Conservation (phyloP, 2,329 filamentous ascomycete genomes). For the Cladosporium velox region DNA sequence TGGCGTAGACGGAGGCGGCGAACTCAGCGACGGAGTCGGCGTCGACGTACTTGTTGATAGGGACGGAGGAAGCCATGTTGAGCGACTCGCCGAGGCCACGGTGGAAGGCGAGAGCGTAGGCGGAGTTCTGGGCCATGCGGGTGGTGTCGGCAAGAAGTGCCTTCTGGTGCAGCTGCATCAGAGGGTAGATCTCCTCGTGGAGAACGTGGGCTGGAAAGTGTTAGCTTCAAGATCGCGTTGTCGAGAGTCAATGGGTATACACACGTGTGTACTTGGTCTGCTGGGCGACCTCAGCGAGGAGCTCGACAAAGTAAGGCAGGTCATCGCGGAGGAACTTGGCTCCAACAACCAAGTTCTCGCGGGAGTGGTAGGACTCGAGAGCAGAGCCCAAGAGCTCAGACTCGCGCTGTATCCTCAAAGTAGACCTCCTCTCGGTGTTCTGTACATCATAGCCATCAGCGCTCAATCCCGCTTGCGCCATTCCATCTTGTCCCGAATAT, state of each 20-base stretch:
- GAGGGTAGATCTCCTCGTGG: slow-evolving; percentile 78
- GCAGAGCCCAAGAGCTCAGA: slow-evolving; percentile 91
- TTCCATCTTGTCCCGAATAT: slow-evolving; percentile 8
- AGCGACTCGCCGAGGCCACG: slow-evolving; percentile 81
- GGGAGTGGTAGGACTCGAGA: slow-evolving; percentile 83
- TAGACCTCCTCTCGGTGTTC: slow-evolving; percentile 86
- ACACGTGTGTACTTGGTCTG: slow-evolving; percentile 79
- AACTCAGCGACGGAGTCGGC: slow-evolving; percentile 74
- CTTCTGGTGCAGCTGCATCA: slow-evolving; percentile 77
- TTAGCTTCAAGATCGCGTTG: slow-evolving; percentile 15
- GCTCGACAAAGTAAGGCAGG: slow-evolving; percentile 94
- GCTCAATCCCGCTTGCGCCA: not conserved
- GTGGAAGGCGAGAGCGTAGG: slow-evolving; percentile 87
- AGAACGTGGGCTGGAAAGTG: slow-evolving; percentile 74
- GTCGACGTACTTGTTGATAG: slow-evolving; percentile 77
- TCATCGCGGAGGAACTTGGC: slow-evolving; percentile 95
- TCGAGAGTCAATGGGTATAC: slow-evolving; percentile 28
- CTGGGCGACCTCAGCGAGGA: slow-evolving; percentile 87
- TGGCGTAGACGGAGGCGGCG: slow-evolving; percentile 77
- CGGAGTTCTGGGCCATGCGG: slow-evolving; percentile 80
- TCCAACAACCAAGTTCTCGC: slow-evolving; percentile 88
- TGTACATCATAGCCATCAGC: slow-evolving; percentile 39
- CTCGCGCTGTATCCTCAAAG: slow-evolving; percentile 90
- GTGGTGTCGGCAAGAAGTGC: slow-evolving; percentile 63
- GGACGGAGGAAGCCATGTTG: slow-evolving; percentile 69